phyloP scores from a whole-genome alignment of 768 basidiomycete genomes.

The Pleurotus salmoneostramineus region DNA sequence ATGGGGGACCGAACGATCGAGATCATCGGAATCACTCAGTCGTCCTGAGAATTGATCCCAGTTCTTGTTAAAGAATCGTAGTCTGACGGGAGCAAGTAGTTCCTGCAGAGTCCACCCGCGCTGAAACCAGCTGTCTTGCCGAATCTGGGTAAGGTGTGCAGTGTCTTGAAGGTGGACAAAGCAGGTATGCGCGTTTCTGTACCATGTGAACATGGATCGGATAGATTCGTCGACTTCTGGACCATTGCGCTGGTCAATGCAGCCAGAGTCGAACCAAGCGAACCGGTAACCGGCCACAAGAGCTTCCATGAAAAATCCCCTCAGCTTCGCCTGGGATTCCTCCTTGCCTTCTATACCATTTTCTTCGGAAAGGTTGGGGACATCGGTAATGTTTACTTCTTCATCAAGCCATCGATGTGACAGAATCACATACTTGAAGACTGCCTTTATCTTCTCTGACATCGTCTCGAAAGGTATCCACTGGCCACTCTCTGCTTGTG shows the following conservation, averaged over 20 bases:
- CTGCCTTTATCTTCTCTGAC: background rate
- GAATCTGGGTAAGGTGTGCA: background rate
- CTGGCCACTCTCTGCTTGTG: too few species aligned
- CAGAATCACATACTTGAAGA: background rate
- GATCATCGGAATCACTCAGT: background rate
- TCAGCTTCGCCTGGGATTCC: background rate
- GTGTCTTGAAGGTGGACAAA: background rate
- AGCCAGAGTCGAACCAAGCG: background rate
- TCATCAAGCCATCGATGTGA: background rate
- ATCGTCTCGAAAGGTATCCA: too few species aligned
- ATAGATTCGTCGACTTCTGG: background rate
- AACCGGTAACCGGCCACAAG: background rate
- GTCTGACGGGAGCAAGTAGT: background rate
- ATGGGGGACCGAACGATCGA: too few species aligned
- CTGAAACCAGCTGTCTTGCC: background rate
- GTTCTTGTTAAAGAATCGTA: background rate
- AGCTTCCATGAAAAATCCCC: background rate
- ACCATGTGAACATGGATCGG: background rate
- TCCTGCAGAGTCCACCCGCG: background rate
- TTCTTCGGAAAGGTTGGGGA: too few species aligned
- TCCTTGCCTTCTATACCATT: background rate
- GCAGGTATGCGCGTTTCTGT: background rate
- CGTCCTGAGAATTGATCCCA: too few species aligned
- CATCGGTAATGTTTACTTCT: background rate
- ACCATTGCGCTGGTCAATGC: background rate